Evolutionary conservation across 1,284 basidiomycete species (phyloP), one percentile per base, ranked within the genome.

Genomic region (Neolentinus lepideus): DNA sequence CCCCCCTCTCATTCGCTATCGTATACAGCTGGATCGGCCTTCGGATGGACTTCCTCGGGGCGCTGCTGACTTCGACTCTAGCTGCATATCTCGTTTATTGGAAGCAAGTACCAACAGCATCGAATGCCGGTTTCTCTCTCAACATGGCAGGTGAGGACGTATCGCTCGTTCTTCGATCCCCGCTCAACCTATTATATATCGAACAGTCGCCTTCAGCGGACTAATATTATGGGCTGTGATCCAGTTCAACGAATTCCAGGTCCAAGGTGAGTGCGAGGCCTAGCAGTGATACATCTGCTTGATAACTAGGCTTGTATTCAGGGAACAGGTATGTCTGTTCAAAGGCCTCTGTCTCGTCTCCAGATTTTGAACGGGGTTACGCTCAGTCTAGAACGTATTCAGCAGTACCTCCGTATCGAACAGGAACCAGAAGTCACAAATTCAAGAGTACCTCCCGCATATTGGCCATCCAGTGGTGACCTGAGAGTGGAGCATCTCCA

Each of bases 401-500:
- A 87, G 62, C 79, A 80, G 26, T 92, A 91, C 64, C 67, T 89
- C 48, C 67, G 74, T 11, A 88, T 90, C 56, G 87, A 88, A 55
- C 86, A 90, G 64, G 90, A 92, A 64, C 79, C 80, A 1, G 71
- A 75, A 54, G 63, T 77, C 0, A 75, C 74, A 0, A 65, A 71
- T 22, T 64, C 66, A 11, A 80, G 81, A 4, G 70, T 76, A 47
- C 88, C 89, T 29, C 86, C 90, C 2, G 89, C 89, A 0, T 82
- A 86, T 57, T 92, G 90, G 89, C 90, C 90, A 0, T 77, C 84
- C 0, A 86, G 82, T 38, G 90, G 90, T 3, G 75, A 81, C 33
- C 71, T 92, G 31, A 67, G 71, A 2, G 84, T 90, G 0, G 80
- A 90, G 59, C 75, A 76, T 19, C 69, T 85, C 10, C 79, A 75